Conservation (phyloP, 805 yeast species). For the Pichia occidentalis region DNA sequence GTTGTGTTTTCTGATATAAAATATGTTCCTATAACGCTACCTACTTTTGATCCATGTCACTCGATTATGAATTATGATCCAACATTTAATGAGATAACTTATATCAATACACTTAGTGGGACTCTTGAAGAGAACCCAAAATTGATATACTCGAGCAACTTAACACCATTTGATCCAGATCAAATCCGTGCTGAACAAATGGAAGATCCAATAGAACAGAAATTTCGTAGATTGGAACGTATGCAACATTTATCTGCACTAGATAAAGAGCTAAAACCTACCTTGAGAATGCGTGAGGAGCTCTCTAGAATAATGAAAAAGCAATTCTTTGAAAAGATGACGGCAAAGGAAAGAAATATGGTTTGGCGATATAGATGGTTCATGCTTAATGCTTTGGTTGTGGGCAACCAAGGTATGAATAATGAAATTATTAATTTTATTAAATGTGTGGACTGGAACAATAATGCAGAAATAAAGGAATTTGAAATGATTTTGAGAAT, state of each 20-base stretch:
- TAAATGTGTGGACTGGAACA: slow-evolving; percentile 84
- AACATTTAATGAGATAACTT: slow-evolving; percentile 22
- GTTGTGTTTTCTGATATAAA: slow-evolving; percentile 59
- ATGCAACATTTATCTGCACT: slow-evolving; percentile 68
- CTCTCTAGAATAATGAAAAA: slow-evolving; percentile 60
- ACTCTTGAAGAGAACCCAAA: slow-evolving; percentile 2
- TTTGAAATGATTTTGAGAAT: slow-evolving; percentile 44
- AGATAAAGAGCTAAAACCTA: slow-evolving; percentile 84
- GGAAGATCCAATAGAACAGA: slow-evolving; percentile 82
- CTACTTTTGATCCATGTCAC: slow-evolving; percentile 18
- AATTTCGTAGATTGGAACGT: slow-evolving; percentile 79
- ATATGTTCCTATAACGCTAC: slow-evolving; percentile 31
- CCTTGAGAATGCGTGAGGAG: slow-evolving; percentile 73
- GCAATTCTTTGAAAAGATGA: slow-evolving; percentile 77
- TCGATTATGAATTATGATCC: slow-evolving; percentile 18
- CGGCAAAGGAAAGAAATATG: slow-evolving; percentile 76
- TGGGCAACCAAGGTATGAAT: slow-evolving; percentile 31
- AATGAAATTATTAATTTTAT: slow-evolving; percentile 54
- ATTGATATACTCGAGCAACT: slow-evolving; percentile 6
- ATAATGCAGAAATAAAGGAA: slow-evolving; percentile 71
- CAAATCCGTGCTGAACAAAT: slow-evolving; percentile 35
- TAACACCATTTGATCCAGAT: slow-evolving; percentile 61
- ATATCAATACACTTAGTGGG: slow-evolving; percentile 17
- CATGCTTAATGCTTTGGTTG: slow-evolving; percentile 46
- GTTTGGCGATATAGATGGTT: slow-evolving; percentile 90